These are phyloP conservation scores for Xylariales sp. DNA, from an alignment of 2,329 filamentous ascomycete genomes.

Conservation along the genomic window DNA sequence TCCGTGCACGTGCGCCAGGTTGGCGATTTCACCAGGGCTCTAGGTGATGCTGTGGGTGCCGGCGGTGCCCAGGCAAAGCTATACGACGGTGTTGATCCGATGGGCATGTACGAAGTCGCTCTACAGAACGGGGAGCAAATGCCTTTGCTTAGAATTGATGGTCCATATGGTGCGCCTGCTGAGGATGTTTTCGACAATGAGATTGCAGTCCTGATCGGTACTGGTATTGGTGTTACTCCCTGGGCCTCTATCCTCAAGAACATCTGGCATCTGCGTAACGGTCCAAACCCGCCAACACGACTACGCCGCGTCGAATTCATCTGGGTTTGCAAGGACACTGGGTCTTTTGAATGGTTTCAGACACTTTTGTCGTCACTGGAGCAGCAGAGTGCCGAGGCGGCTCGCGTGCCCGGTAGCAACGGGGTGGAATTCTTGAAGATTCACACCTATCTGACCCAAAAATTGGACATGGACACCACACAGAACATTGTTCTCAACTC, in stretches of 20 bases:
- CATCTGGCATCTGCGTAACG: constrained; percentile 93
- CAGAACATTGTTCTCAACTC: constrained; percentile 97
- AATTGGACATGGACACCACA: constrained; percentile 83
- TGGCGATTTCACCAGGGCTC: constrained; percentile 88
- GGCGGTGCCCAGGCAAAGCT: constrained; percentile 83
- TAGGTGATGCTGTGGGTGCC: constrained; percentile 94
- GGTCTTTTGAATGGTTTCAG: constrained; percentile 98
- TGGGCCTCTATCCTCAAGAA: constrained; percentile 92
- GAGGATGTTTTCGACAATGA: constrained; percentile 97
- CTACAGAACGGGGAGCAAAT: constrained; percentile 90
- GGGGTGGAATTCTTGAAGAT: constrained; percentile 89
- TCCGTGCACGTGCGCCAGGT: constrained; percentile 95
- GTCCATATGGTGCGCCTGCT: constrained; percentile 92
- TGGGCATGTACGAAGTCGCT: constrained; percentile 97
- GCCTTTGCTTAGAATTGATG: constrained; percentile 86
- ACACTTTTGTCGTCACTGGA: constrained; percentile 88
- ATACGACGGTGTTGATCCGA: constrained; percentile 84
- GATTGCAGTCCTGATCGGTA: constrained; percentile 80
- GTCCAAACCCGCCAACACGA: constrained; percentile 82
- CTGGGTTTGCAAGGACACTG: constrained; percentile 96
- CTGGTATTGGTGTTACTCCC: constrained; percentile 81
- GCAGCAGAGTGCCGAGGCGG: constrained; percentile 70
- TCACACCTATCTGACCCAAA: constrained; percentile 95
- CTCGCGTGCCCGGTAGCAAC: constrained; percentile 62
- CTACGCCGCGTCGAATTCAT: constrained; percentile 96